A percentile compares a stretch with the other conserved stretches of the same genome.
Conservation (phyloP, 768 basidiomycete genomes). For the Naganishia onofrii region DNA sequence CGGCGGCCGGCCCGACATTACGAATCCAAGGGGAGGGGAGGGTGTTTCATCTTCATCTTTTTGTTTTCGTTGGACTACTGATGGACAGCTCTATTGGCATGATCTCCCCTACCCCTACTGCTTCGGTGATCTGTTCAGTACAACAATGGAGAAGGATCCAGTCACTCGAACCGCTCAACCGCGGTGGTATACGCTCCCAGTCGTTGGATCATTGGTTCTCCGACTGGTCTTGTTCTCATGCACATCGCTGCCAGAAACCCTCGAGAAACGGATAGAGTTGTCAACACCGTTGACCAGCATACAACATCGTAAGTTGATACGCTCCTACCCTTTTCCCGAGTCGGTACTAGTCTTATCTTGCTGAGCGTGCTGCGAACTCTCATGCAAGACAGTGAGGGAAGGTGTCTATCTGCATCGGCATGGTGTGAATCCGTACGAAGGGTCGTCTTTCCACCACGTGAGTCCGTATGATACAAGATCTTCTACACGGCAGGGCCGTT, state of each 20-base stretch:
- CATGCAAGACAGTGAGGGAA: constrained; percentile 68
- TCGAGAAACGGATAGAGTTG: constrained; percentile 72
- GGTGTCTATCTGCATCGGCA: constrained; percentile 76
- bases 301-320: constrained; percentile 63
- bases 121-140: background rate
- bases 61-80: background rate
- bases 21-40: background rate
- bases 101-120: no score
- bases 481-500: constrained; percentile 1
- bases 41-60: background rate
- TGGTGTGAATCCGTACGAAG: constrained; percentile 81
- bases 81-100: background rate
- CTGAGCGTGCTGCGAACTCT: constrained; percentile 28
- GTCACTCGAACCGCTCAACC: background rate
- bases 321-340: background rate
- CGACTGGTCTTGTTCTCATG: constrained; percentile 56
- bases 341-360: constrained; percentile 17
- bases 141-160: background rate
- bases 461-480: constrained; percentile 42
- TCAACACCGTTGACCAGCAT: constrained; percentile 78
- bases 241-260: constrained; percentile 57
- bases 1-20: background rate
- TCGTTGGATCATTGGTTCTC: constrained; percentile 23
- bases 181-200: background rate
- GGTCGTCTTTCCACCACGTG: constrained; percentile 82